Conservation (phyloP, 352 stramenopile genomes). For the Pythium pectinolyticum region DNA sequence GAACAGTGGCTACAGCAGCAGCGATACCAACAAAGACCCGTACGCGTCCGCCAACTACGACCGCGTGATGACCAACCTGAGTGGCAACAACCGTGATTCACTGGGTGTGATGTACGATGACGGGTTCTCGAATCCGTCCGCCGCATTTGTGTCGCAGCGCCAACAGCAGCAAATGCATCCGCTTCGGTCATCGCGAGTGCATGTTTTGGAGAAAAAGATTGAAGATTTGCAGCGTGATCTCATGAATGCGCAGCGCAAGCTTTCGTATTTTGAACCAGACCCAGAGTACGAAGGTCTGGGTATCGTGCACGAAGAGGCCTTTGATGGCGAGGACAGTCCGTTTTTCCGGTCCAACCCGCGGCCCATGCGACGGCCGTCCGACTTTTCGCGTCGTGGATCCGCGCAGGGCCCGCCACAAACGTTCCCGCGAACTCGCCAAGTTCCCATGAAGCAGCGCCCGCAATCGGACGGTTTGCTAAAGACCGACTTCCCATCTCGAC, state of each 20-base stretch:
- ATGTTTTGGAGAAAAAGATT: conserved; percentile 62
- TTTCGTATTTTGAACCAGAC: conserved; percentile 63
- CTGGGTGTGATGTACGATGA: conserved; percentile 14
- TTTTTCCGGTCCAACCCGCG: conserved; percentile 17
- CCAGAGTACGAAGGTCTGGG: conserved; percentile 40
- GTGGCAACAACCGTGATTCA: conserved; percentile 4
- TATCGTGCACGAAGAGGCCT: conserved; percentile 38
- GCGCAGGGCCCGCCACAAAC: not conserved
- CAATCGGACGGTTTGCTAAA: conserved; percentile 7
- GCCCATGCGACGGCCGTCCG: conserved; percentile 15
- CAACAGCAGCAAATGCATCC: no score
- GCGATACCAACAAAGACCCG: conserved; percentile 45
- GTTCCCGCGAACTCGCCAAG: not conserved
- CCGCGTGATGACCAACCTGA: conserved; percentile 44
- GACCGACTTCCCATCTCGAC: conserved; percentile 7
- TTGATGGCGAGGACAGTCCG: conserved; percentile 5
- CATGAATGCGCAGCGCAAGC: conserved; percentile 56
- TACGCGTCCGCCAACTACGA: conserved; percentile 68
- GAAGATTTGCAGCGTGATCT: conserved; percentile 57
- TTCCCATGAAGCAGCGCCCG: not conserved
- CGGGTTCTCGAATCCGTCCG: conserved; percentile 1
- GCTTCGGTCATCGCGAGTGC: conserved; percentile 13
- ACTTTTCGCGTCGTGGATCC: conserved; percentile 9
- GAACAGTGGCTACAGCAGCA: conserved; percentile 36
- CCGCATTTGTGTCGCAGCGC: conserved; percentile 8